A percentile compares a stretch with the other conserved stretches of the same genome.
These are phyloP conservation scores for Canavalia gladiata DNA, from an alignment of 306 rosid genomes.

Conservation along the genomic window DNA sequence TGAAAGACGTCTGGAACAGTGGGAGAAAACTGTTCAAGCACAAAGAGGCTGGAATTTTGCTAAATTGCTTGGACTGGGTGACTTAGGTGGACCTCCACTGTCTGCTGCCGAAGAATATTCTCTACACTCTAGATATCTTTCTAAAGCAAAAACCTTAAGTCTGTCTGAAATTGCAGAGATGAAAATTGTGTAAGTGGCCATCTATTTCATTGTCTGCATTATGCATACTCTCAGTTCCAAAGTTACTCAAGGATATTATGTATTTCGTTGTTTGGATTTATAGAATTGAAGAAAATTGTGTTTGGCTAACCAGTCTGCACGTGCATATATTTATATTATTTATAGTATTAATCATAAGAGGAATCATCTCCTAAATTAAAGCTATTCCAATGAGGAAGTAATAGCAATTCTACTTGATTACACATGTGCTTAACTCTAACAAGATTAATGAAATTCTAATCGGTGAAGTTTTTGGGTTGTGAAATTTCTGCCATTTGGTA, in stretches of 20 bases:
- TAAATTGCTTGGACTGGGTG: constrained; percentile 90
- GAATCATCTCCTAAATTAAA: constrained; percentile 24
- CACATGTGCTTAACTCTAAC: constrained; percentile 18
- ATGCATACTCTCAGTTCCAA: constrained; percentile 22
- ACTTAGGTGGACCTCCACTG: constrained; percentile 81
- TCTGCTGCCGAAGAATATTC: constrained; percentile 96
- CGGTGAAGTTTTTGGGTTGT: constrained; percentile 30
- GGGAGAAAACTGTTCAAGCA: constrained; percentile 97
- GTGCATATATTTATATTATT: constrained; percentile 10
- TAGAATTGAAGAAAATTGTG: constrained; percentile 14
- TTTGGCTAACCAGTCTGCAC: neutral
- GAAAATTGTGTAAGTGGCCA: constrained; percentile 83
- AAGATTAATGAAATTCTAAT: constrained; percentile 17
- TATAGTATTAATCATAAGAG: neutral
- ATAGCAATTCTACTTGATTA: constrained; percentile 8
- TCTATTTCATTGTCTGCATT: constrained; percentile 37
- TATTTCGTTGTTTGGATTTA: constrained; percentile 35
- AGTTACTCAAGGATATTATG: neutral
- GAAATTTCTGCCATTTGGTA: constrained; percentile 38
- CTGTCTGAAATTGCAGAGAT: constrained; percentile 96
- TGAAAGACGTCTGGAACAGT: constrained; percentile 93
- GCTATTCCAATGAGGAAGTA: neutral
- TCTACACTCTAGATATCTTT: constrained; percentile 94
- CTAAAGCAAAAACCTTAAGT: constrained; percentile 92
- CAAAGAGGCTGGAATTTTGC: constrained; percentile 85